Evolutionary conservation across 805 yeast genomes (phyloP).

Genomic region (Novakomyces olei): DNA sequence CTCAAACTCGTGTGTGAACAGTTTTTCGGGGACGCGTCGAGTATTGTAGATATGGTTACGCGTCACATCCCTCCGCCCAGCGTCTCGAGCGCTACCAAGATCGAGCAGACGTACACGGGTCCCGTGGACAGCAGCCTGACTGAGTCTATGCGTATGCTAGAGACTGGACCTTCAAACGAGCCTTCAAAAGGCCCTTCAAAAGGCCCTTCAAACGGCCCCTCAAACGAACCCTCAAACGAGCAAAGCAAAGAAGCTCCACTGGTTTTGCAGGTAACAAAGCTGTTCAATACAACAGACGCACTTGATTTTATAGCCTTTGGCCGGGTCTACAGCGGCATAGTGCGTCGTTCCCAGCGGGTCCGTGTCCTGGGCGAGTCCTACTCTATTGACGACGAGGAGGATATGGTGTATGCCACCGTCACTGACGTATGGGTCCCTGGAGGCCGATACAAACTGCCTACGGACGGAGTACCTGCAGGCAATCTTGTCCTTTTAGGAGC

Average conservation of each 20-base stretch:
- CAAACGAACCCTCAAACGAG: too few relatives aligned
- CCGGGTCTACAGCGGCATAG: slow-evolving; percentile 37
- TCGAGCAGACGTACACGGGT: slow-evolving; percentile 14
- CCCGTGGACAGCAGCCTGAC: slow-evolving; percentile 13
- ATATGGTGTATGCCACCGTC: slow-evolving; percentile 19
- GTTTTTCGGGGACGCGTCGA: slow-evolving; percentile 30
- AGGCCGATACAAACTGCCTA: slow-evolving; percentile 43
- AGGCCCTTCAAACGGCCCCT: too few relatives aligned
- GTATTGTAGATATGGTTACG: slow-evolving; percentile 31
- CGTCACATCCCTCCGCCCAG: slow-evolving; percentile 20
- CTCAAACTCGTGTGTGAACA: slow-evolving; percentile 30
- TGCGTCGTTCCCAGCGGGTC: slow-evolving; percentile 27
- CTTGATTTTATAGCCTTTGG: slow-evolving; percentile 33
- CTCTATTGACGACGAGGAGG: slow-evolving; percentile 29
- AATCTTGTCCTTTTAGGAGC: slow-evolving; percentile 49
- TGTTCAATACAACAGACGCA: slow-evolving; percentile 34
- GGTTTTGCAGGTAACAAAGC: slow-evolving; percentile 34
- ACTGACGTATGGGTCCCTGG: slow-evolving; percentile 28
- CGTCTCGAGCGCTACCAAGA: slow-evolving; percentile 12
- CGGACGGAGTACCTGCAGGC: slow-evolving; percentile 37
- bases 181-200: too few relatives aligned
- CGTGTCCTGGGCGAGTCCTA: slow-evolving; percentile 35
- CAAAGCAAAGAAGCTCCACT: slow-evolving; percentile 18
- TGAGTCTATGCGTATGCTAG: slow-evolving; percentile 14
- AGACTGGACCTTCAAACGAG: too few relatives aligned